Percentiles rank a stretch among this genome's conserved stretches.
Evolutionary conservation across 23 red algal species (phyloP).

Genomic region (Gracilaria gracilis): DNA sequence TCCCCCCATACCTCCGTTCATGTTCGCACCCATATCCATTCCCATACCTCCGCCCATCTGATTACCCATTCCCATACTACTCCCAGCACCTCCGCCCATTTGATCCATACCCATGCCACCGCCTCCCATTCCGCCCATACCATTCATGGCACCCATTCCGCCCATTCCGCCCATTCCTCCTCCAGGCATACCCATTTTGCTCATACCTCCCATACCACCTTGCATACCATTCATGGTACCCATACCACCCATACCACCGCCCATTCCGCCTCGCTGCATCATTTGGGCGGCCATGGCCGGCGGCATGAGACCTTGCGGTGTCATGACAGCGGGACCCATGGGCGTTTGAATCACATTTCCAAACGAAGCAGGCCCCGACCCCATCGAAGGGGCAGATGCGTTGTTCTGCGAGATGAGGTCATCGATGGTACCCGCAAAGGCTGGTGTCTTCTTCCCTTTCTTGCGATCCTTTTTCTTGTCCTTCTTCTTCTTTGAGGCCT

Average conservation of each 20-base stretch:
- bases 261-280: slow-evolving; percentile 65
- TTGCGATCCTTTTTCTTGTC: slow-evolving; percentile 59
- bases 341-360: slow-evolving; percentile 81
- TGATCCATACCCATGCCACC: slow-evolving; percentile 73
- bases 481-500: slow-evolving; percentile 69
- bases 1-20: slow-evolving; percentile 39
- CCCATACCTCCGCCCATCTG: slow-evolving; percentile 39
- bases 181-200: slow-evolving; percentile 23
- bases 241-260: slow-evolving; percentile 30
- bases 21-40: slow-evolving; percentile 43
- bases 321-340: slow-evolving; percentile 82
- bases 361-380: slow-evolving; percentile 42
- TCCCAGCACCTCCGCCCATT: slow-evolving; percentile 1
- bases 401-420: slow-evolving; percentile 71
- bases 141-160: slow-evolving; percentile 10
- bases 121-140: slow-evolving; percentile 33
- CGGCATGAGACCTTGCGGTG: slow-evolving; percentile 73
- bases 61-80: slow-evolving; percentile 43
- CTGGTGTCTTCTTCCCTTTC: slow-evolving; percentile 11
- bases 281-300: slow-evolving; percentile 86
- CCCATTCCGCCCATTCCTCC: slow-evolving; percentile 52
- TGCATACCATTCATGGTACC: slow-evolving; percentile 41
- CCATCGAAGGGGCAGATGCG: slow-evolving; percentile 26
- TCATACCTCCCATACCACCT: slow-evolving; percentile 44
- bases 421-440: slow-evolving; percentile 72